phyloP scores from a whole-genome alignment of 305 asterid species.

The Coffea humblotiana region DNA sequence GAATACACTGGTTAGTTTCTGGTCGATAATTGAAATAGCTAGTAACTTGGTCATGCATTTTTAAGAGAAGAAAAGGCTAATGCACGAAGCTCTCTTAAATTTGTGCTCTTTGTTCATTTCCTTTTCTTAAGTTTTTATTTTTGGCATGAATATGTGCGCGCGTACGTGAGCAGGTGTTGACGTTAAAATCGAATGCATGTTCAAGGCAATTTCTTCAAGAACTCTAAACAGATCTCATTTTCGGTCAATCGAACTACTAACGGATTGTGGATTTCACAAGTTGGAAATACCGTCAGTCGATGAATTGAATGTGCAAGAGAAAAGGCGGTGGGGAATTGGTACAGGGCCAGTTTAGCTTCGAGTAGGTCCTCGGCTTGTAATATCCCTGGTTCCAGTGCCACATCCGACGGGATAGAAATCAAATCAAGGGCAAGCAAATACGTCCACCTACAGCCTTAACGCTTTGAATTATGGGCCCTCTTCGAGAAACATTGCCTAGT shows the following conservation, averaged over 20 bases:
- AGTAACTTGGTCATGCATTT: neutral
- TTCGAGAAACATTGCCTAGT: constrained; percentile 48
- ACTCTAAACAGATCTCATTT: constrained; percentile 66
- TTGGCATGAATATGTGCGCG: neutral
- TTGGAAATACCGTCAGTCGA: constrained; percentile 82
- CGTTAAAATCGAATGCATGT: constrained; percentile 80
- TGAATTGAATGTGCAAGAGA: constrained; percentile 83
- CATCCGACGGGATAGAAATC: constrained; percentile 65
- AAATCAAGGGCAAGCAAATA: constrained; percentile 58
- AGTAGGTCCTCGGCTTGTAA: constrained; percentile 51
- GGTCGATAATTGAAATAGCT: neutral
- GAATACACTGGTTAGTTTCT: neutral
- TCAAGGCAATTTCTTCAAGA: constrained; percentile 76
- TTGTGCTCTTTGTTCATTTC: neutral
- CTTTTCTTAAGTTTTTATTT: neutral
- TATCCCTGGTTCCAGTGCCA: constrained; percentile 54
- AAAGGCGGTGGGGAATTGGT: constrained; percentile 56
- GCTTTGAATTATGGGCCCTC: constrained; percentile 77
- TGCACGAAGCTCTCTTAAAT: neutral
- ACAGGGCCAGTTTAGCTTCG: constrained; percentile 54
- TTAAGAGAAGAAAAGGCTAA: too few relatives aligned
- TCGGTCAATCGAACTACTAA: constrained; percentile 83
- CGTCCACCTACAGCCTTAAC: constrained; percentile 74
- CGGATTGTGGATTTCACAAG: constrained; percentile 68
- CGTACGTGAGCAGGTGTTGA: constrained; percentile 51